These are phyloP conservation scores for cucumber (Cucumis sativus) DNA, from an alignment of 306 rosid species.

Conservation along the genomic window DNA sequence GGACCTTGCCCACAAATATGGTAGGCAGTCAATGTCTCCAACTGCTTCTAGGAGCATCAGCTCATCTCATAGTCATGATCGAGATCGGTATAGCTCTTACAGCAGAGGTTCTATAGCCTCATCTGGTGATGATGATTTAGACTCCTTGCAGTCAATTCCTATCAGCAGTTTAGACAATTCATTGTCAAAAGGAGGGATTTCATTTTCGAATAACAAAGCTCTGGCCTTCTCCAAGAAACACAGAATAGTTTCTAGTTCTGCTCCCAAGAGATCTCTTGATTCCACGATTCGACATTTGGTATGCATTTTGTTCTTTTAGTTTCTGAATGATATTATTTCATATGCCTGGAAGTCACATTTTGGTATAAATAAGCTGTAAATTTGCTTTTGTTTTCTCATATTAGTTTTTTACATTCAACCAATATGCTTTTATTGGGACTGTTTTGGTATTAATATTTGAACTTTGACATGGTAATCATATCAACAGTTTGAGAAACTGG, in stretches of 20 bases:
- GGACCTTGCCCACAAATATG: conserved; percentile 40
- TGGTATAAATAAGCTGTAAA: neutral
- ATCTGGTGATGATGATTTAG: conserved; percentile 74
- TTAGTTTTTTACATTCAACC: neutral
- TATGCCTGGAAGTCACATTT: neutral
- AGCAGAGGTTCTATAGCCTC: conserved; percentile 74
- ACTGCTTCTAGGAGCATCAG: conserved; percentile 64
- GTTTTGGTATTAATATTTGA: neutral
- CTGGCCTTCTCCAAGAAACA: conserved; percentile 44
- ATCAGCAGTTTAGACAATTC: conserved; percentile 48
- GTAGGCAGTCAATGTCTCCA: conserved; percentile 73
- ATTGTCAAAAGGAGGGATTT: conserved; percentile 34
- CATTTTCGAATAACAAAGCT: conserved; percentile 40
- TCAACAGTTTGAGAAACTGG: neutral
- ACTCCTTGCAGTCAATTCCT: conserved; percentile 56
- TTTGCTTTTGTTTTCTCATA: neutral
- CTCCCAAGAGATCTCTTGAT: conserved; percentile 67
- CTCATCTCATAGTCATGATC: conserved; percentile 63
- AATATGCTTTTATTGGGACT: neutral
- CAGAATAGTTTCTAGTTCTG: conserved; percentile 40
- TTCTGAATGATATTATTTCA: neutral
- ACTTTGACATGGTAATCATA: neutral
- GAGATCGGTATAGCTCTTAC: conserved; percentile 58
- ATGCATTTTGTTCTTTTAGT: conserved; percentile 1
- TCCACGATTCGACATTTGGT: conserved; percentile 68